phyloP scores from a whole-genome alignment of 768 basidiomycete genomes.

The Pilatotrama ljubarskyi region DNA sequence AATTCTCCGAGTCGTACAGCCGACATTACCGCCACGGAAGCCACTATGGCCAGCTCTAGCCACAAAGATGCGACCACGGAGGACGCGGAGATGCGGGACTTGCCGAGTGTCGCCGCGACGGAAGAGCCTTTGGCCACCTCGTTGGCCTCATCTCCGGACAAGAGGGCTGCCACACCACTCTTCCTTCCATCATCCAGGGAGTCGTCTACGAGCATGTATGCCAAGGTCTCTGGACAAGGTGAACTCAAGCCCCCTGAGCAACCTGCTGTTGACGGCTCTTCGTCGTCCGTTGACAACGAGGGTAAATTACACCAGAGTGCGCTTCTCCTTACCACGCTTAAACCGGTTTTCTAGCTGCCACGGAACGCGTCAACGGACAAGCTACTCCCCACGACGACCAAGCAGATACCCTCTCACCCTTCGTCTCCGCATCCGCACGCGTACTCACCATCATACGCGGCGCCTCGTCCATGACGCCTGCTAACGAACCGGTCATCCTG shows the following conservation, averaged over 20 bases:
- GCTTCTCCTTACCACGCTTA: no score
- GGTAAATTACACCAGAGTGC: no score
- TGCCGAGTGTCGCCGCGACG: not conserved
- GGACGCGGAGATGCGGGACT: not conserved
- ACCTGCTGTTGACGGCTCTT: no score
- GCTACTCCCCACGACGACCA: not conserved
- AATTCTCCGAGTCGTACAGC: not conserved
- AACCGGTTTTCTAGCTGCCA: no score
- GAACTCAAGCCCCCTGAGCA: no score
- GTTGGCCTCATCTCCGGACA: no score
- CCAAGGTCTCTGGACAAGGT: no score
- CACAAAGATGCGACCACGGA: not conserved
- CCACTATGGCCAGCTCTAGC: not conserved
- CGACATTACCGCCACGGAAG: not conserved
- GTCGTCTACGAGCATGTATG: no score
- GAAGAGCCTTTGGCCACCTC: no score
- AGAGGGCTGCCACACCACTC: no score
- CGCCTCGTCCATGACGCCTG: not conserved
- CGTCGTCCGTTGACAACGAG: no score
- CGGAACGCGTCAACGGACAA: not conserved
- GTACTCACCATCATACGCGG: constrained; percentile 8
- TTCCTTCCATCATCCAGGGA: no score
- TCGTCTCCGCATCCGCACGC: not conserved
- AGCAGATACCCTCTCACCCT: not conserved
- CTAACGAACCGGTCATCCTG: not conserved